phyloP scores from a whole-genome alignment of 106 monocot species.

The Dioscorea dumetorum region DNA sequence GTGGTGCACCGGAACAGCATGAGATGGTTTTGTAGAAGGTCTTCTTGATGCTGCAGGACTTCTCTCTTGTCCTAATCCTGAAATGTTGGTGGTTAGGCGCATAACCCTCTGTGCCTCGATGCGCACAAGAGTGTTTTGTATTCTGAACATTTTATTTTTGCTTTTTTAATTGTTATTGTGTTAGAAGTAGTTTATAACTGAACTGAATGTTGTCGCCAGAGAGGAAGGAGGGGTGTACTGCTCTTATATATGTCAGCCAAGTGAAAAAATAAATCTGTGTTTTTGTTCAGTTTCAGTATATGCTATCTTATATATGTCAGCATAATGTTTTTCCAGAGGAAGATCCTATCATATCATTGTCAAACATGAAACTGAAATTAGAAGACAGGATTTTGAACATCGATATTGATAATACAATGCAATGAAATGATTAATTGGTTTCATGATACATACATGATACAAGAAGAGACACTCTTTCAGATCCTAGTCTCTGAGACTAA shows the following conservation, averaged over 20 bases:
- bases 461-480: background rate
- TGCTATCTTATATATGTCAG: background rate
- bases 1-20: slow-evolving; percentile 36
- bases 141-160: background rate
- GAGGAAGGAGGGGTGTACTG: no score
- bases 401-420: background rate
- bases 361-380: background rate
- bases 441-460: background rate
- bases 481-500: background rate
- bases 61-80: background rate
- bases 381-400: background rate
- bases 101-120: background rate
- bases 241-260: no score
- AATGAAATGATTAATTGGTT: background rate
- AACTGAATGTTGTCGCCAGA: no score
- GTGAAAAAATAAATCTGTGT: background rate
- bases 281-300: background rate
- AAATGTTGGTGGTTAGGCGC: background rate
- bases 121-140: no score
- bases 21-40: background rate
- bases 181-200: no score
- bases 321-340: background rate
- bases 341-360: background rate
- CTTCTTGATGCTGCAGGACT: background rate
- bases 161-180: background rate